Conservation (phyloP, 1,284 basidiomycete species). For the Rhodotorula sp. region DNA sequence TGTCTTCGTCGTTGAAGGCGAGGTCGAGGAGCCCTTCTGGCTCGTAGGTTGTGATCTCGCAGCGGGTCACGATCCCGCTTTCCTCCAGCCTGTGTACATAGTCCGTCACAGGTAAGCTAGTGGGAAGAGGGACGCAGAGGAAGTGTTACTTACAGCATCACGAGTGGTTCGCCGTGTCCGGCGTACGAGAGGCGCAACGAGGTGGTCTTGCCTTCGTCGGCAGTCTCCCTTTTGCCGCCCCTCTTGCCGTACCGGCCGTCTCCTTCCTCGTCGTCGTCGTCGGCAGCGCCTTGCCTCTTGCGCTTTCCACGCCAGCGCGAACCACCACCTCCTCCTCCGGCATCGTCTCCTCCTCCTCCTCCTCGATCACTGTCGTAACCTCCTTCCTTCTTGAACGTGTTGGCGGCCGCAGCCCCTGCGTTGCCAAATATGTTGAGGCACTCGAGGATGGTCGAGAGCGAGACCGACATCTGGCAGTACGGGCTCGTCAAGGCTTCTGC, state of each 20-base stretch:
- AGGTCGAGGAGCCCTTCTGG: constrained; percentile 78
- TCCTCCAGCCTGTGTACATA: constrained; percentile 68
- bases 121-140: background rate
- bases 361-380: background rate
- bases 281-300: constrained; percentile 24
- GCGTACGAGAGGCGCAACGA: constrained; percentile 76
- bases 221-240: constrained; percentile 28
- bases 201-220: constrained; percentile 57
- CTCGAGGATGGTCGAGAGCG: constrained; percentile 76
- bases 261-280: constrained; percentile 14
- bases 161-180: constrained; percentile 75
- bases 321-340: constrained; percentile 9
- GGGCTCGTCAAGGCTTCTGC: constrained; percentile 1
- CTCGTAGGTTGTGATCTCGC: constrained; percentile 82
- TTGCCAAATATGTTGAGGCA: constrained; percentile 91
- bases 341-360: constrained; percentile 1
- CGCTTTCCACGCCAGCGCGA: constrained; percentile 6
- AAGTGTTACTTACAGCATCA: constrained; percentile 67
- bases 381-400: constrained; percentile 30
- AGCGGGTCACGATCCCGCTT: constrained; percentile 79
- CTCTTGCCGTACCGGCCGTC: constrained; percentile 16
- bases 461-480: constrained; percentile 68
- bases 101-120: background rate
- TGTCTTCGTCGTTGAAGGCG: constrained; percentile 67
- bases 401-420: constrained; percentile 52